phyloP scores from a whole-genome alignment of 2,329 filamentous ascomycete species.

The Mycosphaerelloides madeirae region DNA sequence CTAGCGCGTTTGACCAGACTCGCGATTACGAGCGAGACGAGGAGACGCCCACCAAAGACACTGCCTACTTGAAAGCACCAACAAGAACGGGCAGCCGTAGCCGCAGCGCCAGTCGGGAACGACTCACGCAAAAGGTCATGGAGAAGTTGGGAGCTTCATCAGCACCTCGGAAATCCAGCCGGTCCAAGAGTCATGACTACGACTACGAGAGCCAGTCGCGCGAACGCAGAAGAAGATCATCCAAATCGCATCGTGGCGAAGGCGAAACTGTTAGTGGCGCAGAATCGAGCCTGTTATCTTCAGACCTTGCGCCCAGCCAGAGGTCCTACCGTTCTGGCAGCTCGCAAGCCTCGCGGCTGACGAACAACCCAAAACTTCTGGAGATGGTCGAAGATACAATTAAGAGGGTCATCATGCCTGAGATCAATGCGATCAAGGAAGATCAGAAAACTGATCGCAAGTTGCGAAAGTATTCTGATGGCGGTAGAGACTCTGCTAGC shows the following conservation, averaged over 20 bases:
- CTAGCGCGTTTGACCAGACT: constrained; percentile 47
- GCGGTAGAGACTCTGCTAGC: constrained; percentile 48
- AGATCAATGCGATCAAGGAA: constrained; percentile 84
- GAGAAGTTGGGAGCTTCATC: constrained; percentile 57
- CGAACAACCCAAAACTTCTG: constrained; percentile 86
- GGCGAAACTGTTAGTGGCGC: constrained; percentile 49
- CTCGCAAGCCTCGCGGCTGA: constrained; percentile 66
- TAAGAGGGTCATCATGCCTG: constrained; percentile 79
- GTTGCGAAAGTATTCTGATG: constrained; percentile 62
- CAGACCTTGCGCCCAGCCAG: constrained; percentile 50
- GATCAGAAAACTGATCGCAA: constrained; percentile 76
- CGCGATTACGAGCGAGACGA: constrained; percentile 30
- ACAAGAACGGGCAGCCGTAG: constrained; percentile 48
- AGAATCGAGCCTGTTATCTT: constrained; percentile 60
- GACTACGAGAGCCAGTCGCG: constrained; percentile 29
- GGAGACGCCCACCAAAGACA: constrained; percentile 32
- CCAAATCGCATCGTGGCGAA: constrained; percentile 50
- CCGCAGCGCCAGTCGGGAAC: constrained; percentile 61
- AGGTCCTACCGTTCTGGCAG: constrained; percentile 57
- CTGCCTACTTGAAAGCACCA: constrained; percentile 52
- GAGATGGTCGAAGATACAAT: constrained; percentile 94
- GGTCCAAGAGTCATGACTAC: constrained; percentile 30
- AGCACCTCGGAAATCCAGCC: constrained; percentile 36
- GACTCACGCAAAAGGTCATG: constrained; percentile 63
- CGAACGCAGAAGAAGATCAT: constrained; percentile 32